Evolutionary conservation across 495 filamentous ascomycete genomes (phyloP).

Genomic region (Penicillium diatomitis): DNA sequence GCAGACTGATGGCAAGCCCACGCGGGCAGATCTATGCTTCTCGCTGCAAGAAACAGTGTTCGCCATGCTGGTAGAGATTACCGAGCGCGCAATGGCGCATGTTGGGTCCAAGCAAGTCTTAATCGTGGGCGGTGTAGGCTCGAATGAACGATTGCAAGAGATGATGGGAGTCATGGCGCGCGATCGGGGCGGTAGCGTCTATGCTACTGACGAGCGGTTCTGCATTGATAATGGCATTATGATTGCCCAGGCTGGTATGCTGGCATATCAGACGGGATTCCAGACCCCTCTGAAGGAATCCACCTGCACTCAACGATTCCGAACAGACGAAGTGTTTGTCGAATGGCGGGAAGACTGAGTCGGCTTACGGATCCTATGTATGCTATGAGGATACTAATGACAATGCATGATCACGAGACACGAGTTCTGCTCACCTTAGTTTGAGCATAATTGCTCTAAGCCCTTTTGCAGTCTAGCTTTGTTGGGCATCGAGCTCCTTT

Average conservation of each 20-base stretch:
- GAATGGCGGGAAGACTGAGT: constrained; percentile 65
- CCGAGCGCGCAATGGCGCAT: constrained; percentile 96
- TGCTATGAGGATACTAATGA: background rate
- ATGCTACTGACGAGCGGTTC: constrained; percentile 91
- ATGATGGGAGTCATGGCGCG: constrained; percentile 98
- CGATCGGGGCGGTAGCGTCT: constrained; percentile 82
- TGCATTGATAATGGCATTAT: constrained; percentile 99
- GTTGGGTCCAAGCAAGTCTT: constrained; percentile 84
- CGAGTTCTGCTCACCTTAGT: constrained; percentile 6
- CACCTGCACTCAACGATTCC: constrained; percentile 87
- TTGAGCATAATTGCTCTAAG: background rate
- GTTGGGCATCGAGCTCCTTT: too few relatives aligned
- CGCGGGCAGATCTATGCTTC: constrained; percentile 85
- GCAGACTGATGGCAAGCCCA: constrained; percentile 39
- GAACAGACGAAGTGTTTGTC: constrained; percentile 88
- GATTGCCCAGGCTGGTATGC: constrained; percentile 93
- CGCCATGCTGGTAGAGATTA: constrained; percentile 97
- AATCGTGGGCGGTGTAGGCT: constrained; percentile 97
- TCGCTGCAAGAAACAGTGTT: constrained; percentile 90
- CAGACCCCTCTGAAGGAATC: constrained; percentile 67
- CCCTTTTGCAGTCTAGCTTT: too few relatives aligned
- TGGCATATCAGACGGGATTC: constrained; percentile 75
- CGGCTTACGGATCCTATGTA: too few relatives aligned
- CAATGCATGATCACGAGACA: constrained; percentile 14
- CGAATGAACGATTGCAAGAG: constrained; percentile 88